Percentiles rank a stretch among this genome's conserved stretches.
Conservation (phyloP, 768 basidiomycete species). For the Hygrophorus pudorinus region DNA sequence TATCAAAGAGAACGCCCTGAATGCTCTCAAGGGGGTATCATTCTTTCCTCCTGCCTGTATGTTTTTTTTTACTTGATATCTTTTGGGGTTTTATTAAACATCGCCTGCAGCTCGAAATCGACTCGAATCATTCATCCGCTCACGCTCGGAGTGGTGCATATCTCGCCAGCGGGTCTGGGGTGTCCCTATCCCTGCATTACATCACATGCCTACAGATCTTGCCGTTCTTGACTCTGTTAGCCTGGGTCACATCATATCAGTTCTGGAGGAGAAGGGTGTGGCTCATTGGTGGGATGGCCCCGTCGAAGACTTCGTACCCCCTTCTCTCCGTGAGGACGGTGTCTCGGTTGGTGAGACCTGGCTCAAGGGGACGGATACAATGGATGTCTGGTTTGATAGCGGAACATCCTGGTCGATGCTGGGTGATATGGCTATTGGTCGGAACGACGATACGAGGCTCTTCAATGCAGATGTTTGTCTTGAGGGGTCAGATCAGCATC, state of each 20-base stretch:
- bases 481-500: conserved; percentile 95
- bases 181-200: conserved; percentile 86
- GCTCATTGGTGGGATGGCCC: conserved; percentile 91
- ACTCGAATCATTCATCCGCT: conserved; percentile 77
- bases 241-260: conserved; percentile 63
- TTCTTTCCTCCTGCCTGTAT: conserved; percentile 74
- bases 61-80: conserved; percentile 5
- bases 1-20: conserved; percentile 70
- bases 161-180: conserved; percentile 98
- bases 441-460: conserved; percentile 14
- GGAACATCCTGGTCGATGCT: conserved; percentile 91
- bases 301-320: conserved; percentile 71
- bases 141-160: conserved; percentile 97
- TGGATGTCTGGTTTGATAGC: conserved; percentile 99
- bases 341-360: conserved; percentile 35
- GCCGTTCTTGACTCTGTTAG: conserved; percentile 56
- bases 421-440: conserved; percentile 23
- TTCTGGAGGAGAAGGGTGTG: conserved; percentile 66
- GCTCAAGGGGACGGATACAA: conserved; percentile 84
- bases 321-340: conserved; percentile 40
- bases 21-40: conserved; percentile 54
- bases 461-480: conserved; percentile 77
- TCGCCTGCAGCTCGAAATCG: conserved; percentile 61
- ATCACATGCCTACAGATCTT: conserved; percentile 50
- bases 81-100: not conserved